Conservation (phyloP, 345 rosid genomes). For the Psidium guajava region DNA sequence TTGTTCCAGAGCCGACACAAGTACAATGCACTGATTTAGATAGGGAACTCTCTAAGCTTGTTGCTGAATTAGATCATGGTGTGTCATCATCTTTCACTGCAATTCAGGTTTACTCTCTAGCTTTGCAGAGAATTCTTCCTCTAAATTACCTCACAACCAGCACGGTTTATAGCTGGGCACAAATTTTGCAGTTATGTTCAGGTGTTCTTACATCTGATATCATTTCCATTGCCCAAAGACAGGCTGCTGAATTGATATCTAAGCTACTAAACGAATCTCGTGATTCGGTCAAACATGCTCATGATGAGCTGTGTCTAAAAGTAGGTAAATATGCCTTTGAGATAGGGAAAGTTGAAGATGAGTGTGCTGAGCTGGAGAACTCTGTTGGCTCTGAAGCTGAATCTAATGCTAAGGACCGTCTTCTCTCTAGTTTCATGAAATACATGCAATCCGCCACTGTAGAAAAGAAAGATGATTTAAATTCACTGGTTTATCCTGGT, state of each 20-base stretch:
- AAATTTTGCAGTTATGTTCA: constrained; percentile 63
- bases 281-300: constrained; percentile 35
- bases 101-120: constrained; percentile 61
- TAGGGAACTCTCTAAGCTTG: constrained; percentile 57
- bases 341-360: constrained; percentile 51
- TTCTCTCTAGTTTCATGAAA: constrained; percentile 54
- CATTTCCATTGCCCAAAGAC: constrained; percentile 59
- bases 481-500: constrained; percentile 17
- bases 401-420: constrained; percentile 64
- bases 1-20: constrained; percentile 89
- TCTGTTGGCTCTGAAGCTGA: constrained; percentile 55
- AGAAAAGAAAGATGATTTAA: constrained; percentile 33
- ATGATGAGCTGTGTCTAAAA: constrained; percentile 51
- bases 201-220: constrained; percentile 58
- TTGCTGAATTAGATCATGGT: constrained; percentile 56
- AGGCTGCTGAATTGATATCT: constrained; percentile 59
- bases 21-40: constrained; percentile 76
- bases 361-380: constrained; percentile 46
- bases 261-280: constrained; percentile 33
- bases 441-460: constrained; percentile 55
- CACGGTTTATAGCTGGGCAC: constrained; percentile 69
- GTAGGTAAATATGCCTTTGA: constrained; percentile 49
- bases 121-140: constrained; percentile 77
- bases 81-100: constrained; percentile 53
- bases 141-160: constrained; percentile 69